Evolutionary conservation across 768 basidiomycete species (phyloP).

Genomic region (Boletus tomentosulus): DNA sequence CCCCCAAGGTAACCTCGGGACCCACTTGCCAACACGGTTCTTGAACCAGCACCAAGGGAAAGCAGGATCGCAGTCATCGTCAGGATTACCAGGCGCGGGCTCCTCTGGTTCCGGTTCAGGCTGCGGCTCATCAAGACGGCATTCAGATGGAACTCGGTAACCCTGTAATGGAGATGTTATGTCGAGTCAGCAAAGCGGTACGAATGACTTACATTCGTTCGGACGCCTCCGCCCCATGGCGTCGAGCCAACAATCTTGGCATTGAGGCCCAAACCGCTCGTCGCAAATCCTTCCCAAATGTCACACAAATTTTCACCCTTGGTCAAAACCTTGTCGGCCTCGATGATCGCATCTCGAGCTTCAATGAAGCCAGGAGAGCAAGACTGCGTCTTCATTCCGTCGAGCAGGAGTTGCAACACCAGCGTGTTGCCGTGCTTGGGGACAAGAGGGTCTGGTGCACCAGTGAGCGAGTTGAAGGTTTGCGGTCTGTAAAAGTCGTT

Average conservation of each 20-base stretch:
- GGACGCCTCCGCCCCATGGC: conserved; percentile 91
- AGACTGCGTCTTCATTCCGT: conserved; percentile 92
- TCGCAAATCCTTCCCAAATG: conserved; percentile 82
- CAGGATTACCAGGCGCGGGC: conserved; percentile 33
- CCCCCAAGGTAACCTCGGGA: conserved; percentile 24
- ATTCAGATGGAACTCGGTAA: conserved; percentile 37
- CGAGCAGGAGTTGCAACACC: conserved; percentile 76
- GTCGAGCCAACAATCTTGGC: conserved; percentile 71
- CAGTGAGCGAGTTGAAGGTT: conserved; percentile 29
- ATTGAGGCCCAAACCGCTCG: conserved; percentile 76
- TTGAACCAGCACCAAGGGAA: conserved; percentile 26
- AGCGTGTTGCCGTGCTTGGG: conserved; percentile 93
- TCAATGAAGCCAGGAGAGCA: conserved; percentile 91
- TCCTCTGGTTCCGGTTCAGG: conserved; percentile 20
- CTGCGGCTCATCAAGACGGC: conserved; percentile 25
- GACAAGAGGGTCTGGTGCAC: conserved; percentile 45
- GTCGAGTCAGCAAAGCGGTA: background rate
- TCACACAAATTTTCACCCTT: conserved; percentile 90
- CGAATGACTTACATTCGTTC: conserved; percentile 50
- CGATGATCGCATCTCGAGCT: conserved; percentile 84
- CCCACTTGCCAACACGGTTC: conserved; percentile 14
- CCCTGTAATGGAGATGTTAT: conserved; percentile 31
- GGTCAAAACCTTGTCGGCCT: conserved; percentile 86
- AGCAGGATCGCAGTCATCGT: conserved; percentile 18
- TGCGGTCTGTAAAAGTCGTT: conserved; percentile 66